Base-by-base conservation (phyloP, 192 early-diverging fungal genomes). In the Backusella liffmaniae region DNA sequence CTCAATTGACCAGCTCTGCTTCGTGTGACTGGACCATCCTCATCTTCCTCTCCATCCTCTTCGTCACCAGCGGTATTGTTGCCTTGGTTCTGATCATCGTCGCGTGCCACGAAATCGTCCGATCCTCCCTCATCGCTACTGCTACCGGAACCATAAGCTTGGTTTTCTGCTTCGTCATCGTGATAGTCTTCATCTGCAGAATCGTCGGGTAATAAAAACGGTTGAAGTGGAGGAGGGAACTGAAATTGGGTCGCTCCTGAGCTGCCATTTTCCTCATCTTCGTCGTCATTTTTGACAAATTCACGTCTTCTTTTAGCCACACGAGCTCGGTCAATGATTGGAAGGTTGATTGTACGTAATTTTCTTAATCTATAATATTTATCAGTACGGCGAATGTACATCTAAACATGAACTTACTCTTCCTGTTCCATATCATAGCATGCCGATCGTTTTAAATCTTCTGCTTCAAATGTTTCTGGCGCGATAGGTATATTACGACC, bases 401-500 rank as follows among this genome's bases (percentile, higher is more conserved):
- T 44, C 13, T 16, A 44, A 3, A 16, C 42, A 13, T 16, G 13
- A 16, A 44, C 42, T 82, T 83, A 81, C 82, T 85, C 34, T 70
- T 87, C 30, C 76, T 80, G n/a, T 75, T 77, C n/a, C 77, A 76
- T 42, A 88, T 77, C 32, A 84, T 77, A 41, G 79, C 84, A 36
- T 67, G 79, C 30, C 83, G 84, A 9, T 71, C 82, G 18, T 69
- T 82, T 79, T 36, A 37, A 34, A 5, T 91, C 89, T 59, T 94
- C 90, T 5, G 78, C 68, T 29, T 84, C 82, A 56, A 91, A 83
- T 15, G 77, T 80, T 1, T 80, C 80, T 21, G 77, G 70, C 6
- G 83, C 80, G 5, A 90, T 82, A 10, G 88, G 83, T 21, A 94
- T 85, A 41, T 85, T 78, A 10, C 88, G 80, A 4, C 93, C 92